Evolutionary conservation across 371 early-diverging fungal genomes (phyloP).

Genomic region (Saksenaea oblongispora): DNA sequence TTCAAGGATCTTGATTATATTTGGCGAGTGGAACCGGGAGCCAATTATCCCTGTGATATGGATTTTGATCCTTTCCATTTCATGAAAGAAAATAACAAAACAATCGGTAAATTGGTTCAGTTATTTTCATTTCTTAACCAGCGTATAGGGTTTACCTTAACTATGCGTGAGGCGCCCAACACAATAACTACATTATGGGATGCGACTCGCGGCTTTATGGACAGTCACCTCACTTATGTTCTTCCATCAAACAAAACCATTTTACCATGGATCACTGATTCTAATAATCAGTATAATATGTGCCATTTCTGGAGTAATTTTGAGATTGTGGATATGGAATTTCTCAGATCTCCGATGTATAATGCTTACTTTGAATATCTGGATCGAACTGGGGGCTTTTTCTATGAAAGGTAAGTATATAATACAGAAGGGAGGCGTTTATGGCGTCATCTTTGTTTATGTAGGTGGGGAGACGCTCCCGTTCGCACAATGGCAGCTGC

Average conservation of each 20-base stretch:
- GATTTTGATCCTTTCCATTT: conserved; percentile 85
- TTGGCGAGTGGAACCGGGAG: conserved; percentile 96
- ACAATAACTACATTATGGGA: conserved; percentile 85
- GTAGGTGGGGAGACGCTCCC: conserved; percentile 58
- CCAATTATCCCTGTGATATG: conserved; percentile 83
- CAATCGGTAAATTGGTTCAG: conserved; percentile 58
- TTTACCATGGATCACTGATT: conserved; percentile 29
- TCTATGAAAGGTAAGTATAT: conserved; percentile 77
- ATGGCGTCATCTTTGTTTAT: conserved; percentile 75
- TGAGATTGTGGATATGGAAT: conserved; percentile 73
- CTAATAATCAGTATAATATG: conserved; percentile 46
- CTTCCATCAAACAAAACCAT: conserved; percentile 23
- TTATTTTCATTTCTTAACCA: conserved; percentile 15
- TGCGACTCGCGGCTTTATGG: conserved; percentile 57
- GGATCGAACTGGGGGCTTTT: conserved; percentile 89
- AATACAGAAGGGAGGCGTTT: background rate
- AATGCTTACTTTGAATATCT: conserved; percentile 76
- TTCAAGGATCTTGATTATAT: conserved; percentile 82
- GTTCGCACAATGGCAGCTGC: conserved; percentile 88
- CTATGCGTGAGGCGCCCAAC: conserved; percentile 71
- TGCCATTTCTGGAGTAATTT: conserved; percentile 81
- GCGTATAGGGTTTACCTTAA: conserved; percentile 63
- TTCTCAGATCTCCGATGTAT: conserved; percentile 76
- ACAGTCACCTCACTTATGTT: conserved; percentile 31
- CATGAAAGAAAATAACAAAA: conserved; percentile 77